Base-by-base conservation (phyloP, 768 basidiomycete genomes). In the Saitozyma podzolica region DNA sequence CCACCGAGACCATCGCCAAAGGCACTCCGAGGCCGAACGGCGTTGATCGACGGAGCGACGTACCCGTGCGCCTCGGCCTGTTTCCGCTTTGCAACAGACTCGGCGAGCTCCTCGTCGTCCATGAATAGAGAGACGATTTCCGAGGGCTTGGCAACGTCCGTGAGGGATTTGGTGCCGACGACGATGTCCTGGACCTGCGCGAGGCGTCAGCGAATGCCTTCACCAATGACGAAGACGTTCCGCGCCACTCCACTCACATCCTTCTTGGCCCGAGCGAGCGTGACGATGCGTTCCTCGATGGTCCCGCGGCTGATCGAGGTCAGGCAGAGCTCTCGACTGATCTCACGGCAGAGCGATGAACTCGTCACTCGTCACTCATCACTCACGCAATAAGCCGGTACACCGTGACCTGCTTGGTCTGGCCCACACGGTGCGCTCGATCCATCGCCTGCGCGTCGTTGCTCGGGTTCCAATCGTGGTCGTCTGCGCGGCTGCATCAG, bases 391-490 rank as follows among this genome's bases (percentile, higher is more conserved):
- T 92, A 54, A 97, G 82, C 16, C 94, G 88, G 78, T 96, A 97
- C 9, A 97, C 93, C 2, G 93, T 97, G 59, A 97, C 94, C 81
- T 97, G 94, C 51, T 92, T 89, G 7, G 93, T 97, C 80, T 97
- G 94, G 40, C 94, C 94, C 13, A 97, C 85, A 68, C 94, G 90
- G 81, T 97, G 94, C 14, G 94, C 94, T 67, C 94, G 90, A 73
- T 96, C 94, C 94, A 97, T 97, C 13, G 94, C 94, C 77, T 97
- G 94, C 41, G 94, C 91, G 78, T 97, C 94, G 72, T 95, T 96
- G 14, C 92, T 94, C 11, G 94, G 94, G 75, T 97, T 97, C 91
- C 91, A 93, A 68, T 93, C 91, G 73, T 91, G 90, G 73, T 93
- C 91, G 77, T 92, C 76, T 78, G 49, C 13, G 29, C 29, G 29